Evolutionary conservation across 495 filamentous ascomycete species (phyloP), one percentile per base, ranked within the genome.

Genomic region (Cetradonia linearis): DNA sequence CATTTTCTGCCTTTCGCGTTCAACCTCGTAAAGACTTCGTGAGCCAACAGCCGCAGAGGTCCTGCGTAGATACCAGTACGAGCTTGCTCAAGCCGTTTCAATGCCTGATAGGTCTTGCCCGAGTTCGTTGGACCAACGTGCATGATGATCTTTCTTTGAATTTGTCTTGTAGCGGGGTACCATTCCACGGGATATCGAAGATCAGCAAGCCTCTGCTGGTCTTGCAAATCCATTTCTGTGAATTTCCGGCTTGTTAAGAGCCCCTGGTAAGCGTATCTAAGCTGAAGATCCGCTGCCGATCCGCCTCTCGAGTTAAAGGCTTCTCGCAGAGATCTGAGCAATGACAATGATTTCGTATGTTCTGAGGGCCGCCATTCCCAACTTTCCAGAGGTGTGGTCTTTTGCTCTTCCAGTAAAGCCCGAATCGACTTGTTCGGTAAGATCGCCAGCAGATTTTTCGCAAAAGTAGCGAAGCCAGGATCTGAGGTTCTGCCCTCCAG

Each of bases 41-140:
- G 90, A 10, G 94, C 94, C 25, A 99, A 81, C 42, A 99, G 72
- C 20, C 94, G 81, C 50, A 99, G 73, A 0, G 94, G 94, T 2
- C 94, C 94, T 37, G 92, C 89, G 68, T 95, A 99, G 57, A 95
- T 83, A 16, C 94, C 94, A 25, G 77, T 79, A 44, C 83, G 78
- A 31, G 85, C 83, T 37, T 80, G 72, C 70, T 94, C 86, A 10
- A 99, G 81, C n/a, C 86, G 80, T 71, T 95, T 85, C 55, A 99
- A 72, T 5, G 94, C 94, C 69, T 90, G 86, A 71, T 97, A 97
- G 3, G 94, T 99, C 73, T 99, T 99, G 59, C 94, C 94, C 6
- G 91, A 96, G 72, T 99, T 99, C 2, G 94, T 99, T 0, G 94
- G 94, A 2, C 94, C 94, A 49, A 99, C 91, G 68, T 99, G 94